These are phyloP conservation scores for Hirsutella thompsonii DNA, from an alignment of 2,329 filamentous ascomycete species.

Conservation along the genomic window DNA sequence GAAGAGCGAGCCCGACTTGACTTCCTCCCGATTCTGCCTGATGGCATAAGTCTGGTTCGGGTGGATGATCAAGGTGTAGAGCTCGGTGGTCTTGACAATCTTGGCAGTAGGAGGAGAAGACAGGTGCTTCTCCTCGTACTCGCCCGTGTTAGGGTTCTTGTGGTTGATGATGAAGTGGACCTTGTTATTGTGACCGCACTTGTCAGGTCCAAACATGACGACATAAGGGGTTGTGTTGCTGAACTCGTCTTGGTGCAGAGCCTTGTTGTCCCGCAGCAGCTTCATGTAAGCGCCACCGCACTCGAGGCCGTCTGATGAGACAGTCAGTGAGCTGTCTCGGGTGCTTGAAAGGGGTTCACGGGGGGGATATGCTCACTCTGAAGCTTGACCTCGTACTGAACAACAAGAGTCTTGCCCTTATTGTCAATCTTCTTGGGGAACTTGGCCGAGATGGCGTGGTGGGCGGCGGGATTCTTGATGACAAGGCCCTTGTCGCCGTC, in stretches of 20 bases:
- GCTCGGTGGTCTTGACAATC: constrained; percentile 81
- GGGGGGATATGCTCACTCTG: constrained; percentile 57
- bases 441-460: constrained; percentile 98
- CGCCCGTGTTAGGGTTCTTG: constrained; percentile 99
- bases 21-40: constrained; percentile 77
- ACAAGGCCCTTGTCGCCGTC: constrained; percentile 94
- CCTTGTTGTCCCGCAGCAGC: constrained; percentile 94
- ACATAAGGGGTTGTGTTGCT: constrained; percentile 94
- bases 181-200: constrained; percentile 99
- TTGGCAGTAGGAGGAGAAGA: constrained; percentile 69
- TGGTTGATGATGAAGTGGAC: constrained; percentile 98
- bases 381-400: constrained; percentile 99
- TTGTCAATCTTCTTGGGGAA: constrained; percentile 94
- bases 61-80: constrained; percentile 94
- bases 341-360: neutral
- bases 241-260: constrained; percentile 95
- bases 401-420: constrained; percentile 92
- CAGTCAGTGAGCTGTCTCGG: neutral
- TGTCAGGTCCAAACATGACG: constrained; percentile 99
- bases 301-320: constrained; percentile 66
- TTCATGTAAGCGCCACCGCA: constrained; percentile 99
- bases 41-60: constrained; percentile 94
- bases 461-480: constrained; percentile 93
- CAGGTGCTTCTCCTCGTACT: constrained; percentile 99
- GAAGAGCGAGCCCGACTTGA: constrained; percentile 81